Percentiles rank a stretch among this genome's conserved stretches.
phyloP scores from a whole-genome alignment of 441 rosid genomes.

The Syzygium syzygioides region DNA sequence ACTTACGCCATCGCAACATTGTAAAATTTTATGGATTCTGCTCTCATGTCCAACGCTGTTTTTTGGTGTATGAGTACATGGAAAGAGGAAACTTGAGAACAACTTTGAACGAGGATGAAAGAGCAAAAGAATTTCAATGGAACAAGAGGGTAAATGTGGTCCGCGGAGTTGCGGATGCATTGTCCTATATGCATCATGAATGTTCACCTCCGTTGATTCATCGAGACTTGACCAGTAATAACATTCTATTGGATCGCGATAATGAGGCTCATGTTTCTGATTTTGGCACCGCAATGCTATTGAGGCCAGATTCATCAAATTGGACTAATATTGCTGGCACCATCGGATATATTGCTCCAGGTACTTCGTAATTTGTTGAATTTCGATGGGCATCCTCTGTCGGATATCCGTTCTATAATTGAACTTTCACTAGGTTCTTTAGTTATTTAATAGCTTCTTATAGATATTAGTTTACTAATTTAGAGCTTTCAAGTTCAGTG shows the following conservation, averaged over 20 bases:
- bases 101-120: not conserved
- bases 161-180: not conserved
- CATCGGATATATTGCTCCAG: not conserved
- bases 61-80: not conserved
- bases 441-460: not conserved
- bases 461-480: not conserved
- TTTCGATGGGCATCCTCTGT: not conserved
- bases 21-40: not conserved
- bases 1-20: not conserved
- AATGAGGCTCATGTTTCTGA: not conserved
- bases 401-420: not conserved
- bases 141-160: not conserved
- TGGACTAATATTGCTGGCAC: not conserved
- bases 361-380: not conserved
- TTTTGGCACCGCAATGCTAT: not conserved
- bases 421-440: not conserved
- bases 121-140: not conserved
- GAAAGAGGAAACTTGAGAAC: not conserved
- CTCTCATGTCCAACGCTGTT: fast-evolving
- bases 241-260: not conserved
- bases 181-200: not conserved
- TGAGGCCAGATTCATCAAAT: not conserved
- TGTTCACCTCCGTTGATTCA: not conserved
- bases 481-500: not conserved
- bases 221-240: not conserved